phyloP scores from a whole-genome alignment of 768 basidiomycete genomes.

The Naganishia onofrii region DNA sequence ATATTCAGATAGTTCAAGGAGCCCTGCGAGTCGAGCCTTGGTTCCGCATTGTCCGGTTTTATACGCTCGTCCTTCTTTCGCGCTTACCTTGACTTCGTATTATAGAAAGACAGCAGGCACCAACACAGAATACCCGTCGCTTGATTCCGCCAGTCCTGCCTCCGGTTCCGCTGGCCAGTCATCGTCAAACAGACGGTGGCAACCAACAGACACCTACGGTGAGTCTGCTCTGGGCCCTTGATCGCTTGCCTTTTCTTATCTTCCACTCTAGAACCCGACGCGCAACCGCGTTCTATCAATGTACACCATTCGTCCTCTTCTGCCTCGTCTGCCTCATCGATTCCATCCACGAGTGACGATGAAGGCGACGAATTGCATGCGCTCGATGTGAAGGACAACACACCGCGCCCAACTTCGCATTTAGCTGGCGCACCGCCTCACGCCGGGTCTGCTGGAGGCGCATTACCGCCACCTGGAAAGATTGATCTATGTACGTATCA shows the following conservation, averaged over 20 bases:
- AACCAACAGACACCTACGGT: slow-evolving; percentile 48
- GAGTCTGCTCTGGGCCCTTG: slow-evolving; percentile 14
- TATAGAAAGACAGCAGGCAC: not conserved
- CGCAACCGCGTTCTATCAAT: slow-evolving; percentile 17
- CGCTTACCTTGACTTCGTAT: not conserved
- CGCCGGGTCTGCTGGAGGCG: not conserved
- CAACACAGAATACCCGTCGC: not conserved
- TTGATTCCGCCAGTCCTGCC: not conserved
- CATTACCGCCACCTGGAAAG: slow-evolving; percentile 18
- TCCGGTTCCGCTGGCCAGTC: too few relatives aligned
- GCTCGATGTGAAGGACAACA: slow-evolving; percentile 14
- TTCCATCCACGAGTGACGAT: slow-evolving; percentile 26
- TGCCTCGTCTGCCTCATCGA: slow-evolving; percentile 24
- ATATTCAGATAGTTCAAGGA: too few relatives aligned
- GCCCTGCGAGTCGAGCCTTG: too few relatives aligned
- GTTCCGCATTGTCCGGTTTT: too few relatives aligned
- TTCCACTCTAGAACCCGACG: not conserved
- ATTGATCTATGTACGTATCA: slow-evolving; percentile 31
- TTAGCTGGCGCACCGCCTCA: not conserved
- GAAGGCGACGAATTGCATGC: not conserved
- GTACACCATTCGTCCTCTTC: slow-evolving; percentile 27
- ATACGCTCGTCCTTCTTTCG: too few relatives aligned
- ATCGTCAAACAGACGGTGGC: slow-evolving; percentile 38
- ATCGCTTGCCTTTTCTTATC: not conserved
- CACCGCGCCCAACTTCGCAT: slow-evolving; percentile 11